Evolutionary conservation across 495 filamentous ascomycete genomes (phyloP).

Genomic region (Tetracladium marchalianum): DNA sequence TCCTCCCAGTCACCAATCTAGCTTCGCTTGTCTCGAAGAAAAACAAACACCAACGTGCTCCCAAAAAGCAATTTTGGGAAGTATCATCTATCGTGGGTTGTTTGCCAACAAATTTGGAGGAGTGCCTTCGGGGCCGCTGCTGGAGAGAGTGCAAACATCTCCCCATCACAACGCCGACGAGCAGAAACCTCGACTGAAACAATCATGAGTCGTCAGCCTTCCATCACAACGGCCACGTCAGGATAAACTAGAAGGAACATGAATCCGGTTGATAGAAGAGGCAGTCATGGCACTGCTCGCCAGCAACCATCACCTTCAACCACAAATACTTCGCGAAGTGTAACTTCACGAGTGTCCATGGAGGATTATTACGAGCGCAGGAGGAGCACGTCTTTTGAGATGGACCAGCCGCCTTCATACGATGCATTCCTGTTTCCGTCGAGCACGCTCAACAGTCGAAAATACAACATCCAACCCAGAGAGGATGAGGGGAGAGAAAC

Average conservation of each 20-base stretch:
- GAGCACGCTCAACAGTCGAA: slow-evolving; percentile 11
- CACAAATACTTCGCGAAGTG: background rate
- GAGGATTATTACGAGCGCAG: slow-evolving; percentile 13
- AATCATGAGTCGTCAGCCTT: too few species aligned
- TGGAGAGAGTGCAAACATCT: too few species aligned
- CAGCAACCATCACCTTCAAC: background rate
- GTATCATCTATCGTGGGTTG: too few species aligned
- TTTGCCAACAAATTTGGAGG: too few species aligned
- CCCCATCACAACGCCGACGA: too few species aligned
- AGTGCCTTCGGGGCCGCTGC: too few species aligned
- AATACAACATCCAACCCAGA: slow-evolving; percentile 27
- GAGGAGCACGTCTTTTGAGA: slow-evolving; percentile 18
- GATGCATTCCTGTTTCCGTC: slow-evolving; percentile 22
- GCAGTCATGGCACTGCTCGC: slow-evolving; percentile 5
- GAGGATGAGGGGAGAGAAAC: slow-evolving; percentile 33
- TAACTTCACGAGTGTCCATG: slow-evolving; percentile 11
- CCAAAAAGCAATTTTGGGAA: too few species aligned
- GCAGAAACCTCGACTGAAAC: too few species aligned
- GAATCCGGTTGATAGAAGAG: background rate
- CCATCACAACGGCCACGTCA: too few species aligned
- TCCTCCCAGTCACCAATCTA: too few species aligned
- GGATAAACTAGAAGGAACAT: background rate
- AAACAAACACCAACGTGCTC: too few species aligned
- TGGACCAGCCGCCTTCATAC: slow-evolving; percentile 27
- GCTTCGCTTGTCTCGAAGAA: too few species aligned